Conservation (phyloP, 495 filamentous ascomycete genomes). For the Penicillium antarcticum region DNA sequence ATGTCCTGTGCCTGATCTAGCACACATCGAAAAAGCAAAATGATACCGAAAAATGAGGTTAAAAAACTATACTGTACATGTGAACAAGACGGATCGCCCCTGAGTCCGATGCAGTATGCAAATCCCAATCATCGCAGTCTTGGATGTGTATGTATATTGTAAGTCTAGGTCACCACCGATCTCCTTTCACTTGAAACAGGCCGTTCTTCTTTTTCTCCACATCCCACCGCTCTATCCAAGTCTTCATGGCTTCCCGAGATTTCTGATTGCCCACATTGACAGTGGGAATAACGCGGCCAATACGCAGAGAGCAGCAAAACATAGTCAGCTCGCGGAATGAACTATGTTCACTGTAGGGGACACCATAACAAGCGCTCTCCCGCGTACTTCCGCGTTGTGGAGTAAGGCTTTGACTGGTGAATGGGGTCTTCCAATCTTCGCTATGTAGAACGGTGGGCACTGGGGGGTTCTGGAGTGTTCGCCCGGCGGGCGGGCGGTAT, state of each 20-base stretch:
- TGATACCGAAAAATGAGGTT: too few relatives aligned
- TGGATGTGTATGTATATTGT: too few relatives aligned
- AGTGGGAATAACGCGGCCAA: conserved; percentile 87
- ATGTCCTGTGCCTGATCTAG: too few relatives aligned
- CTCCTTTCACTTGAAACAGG: conserved; percentile 44
- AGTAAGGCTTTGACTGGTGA: conserved; percentile 59
- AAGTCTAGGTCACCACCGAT: conserved; percentile 20
- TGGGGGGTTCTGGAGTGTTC: conserved; percentile 60
- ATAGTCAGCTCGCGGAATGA: conserved; percentile 90
- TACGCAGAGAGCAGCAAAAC: conserved; percentile 83
- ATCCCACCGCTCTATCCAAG: conserved; percentile 85
- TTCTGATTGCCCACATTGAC: conserved; percentile 81
- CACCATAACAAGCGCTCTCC: conserved; percentile 78
- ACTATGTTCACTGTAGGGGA: conserved; percentile 94
- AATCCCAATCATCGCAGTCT: too few relatives aligned
- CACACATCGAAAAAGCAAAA: too few relatives aligned
- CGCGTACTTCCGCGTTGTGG: conserved; percentile 76
- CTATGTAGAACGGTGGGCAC: conserved; percentile 70
- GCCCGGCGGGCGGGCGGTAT: conserved; percentile 67
- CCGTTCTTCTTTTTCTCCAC: conserved; percentile 80
- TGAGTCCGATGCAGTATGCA: too few relatives aligned
- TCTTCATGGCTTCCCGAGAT: conserved; percentile 78
- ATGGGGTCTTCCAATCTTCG: conserved; percentile 68
- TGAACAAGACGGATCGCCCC: too few relatives aligned
- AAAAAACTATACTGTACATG: too few relatives aligned